Base-by-base conservation (phyloP, 2,329 filamentous ascomycete species). In the Cryphonectria parasitica region DNA sequence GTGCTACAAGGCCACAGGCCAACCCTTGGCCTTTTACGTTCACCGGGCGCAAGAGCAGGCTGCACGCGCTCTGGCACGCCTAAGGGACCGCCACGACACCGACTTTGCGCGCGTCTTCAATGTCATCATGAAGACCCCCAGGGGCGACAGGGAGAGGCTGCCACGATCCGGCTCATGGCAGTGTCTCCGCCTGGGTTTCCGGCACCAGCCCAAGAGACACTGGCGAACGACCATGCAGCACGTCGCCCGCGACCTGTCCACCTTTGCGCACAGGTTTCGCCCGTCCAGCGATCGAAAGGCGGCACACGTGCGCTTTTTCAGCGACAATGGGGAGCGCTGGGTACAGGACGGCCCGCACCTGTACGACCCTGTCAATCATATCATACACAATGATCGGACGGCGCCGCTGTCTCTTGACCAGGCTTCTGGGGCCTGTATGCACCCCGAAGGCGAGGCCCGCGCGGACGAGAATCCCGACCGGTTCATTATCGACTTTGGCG, bases 101-200 rank as follows among this genome's bases (percentile, higher is more conserved):
- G 69, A 71, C 41, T 71, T 71, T 10, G 66, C 69, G 22, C 66
- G 69, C 4, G 69, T 71, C n/a, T 71, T 68, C 61, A 71, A 71
- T n/a, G 45, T 68, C 10, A 71, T 71, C 17, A 68, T 71, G 39
- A 71, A 71, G 41, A 54, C 69, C 11, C 66, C 39, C 6, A 61
- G 45, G 19, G n/a, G 22, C 52, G 64, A 71, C 43, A 10, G 2
- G 1, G 63, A 34, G 0, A 61, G n/a, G 39, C 25, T 68, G 2
- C 60, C 69, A 7, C 52, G 41, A 8, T 15, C 65, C 7, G 25
- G 39, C 7, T 64, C 39, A 2, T 71, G 69, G 69, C 66, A 68
- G 66, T 41, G 17, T 19, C 39, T 41, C 22, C 69, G 66, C n/a
- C 39, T 41, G 28, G 58, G 66, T 7, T 36, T 31, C 41, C 28